Conservation (phyloP, 345 rosid species). For the Aquilaria yunnanensis region DNA sequence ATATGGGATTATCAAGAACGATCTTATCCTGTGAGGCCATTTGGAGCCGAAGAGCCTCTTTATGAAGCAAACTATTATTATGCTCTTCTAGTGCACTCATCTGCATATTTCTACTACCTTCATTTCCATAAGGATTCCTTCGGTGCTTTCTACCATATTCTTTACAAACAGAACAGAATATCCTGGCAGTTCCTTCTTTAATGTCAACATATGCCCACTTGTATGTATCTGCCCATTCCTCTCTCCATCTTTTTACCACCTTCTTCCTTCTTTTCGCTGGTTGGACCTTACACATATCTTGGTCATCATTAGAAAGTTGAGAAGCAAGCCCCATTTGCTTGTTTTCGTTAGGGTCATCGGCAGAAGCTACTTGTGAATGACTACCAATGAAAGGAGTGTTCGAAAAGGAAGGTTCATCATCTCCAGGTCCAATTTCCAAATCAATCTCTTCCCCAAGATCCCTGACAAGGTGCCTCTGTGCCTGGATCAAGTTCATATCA, state of each 20-base stretch:
- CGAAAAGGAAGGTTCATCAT: conserved; percentile 81
- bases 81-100: conserved; percentile 99
- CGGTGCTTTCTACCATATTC: conserved; percentile 98
- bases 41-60: conserved; percentile 98
- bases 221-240: conserved; percentile 99
- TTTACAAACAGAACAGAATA: conserved; percentile 94
- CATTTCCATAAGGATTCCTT: conserved; percentile 97
- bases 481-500: conserved; percentile 95
- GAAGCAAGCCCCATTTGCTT: conserved; percentile 76
- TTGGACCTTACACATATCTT: conserved; percentile 56
- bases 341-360: conserved; percentile 75
- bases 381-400: conserved; percentile 63
- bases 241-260: conserved; percentile 99
- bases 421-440: conserved; percentile 94
- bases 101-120: conserved; percentile 99
- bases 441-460: conserved; percentile 98
- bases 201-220: conserved; percentile 99
- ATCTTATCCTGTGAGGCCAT: conserved; percentile 96
- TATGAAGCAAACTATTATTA: conserved; percentile 97
- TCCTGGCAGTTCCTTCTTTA: conserved; percentile 95
- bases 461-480: conserved; percentile 93
- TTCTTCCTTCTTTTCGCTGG: conserved; percentile 89
- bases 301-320: conserved; percentile 60
- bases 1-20: conserved; percentile 77
- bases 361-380: conserved; percentile 57